A percentile compares a stretch with the other conserved stretches of the same genome.
Evolutionary conservation across 2,329 filamentous ascomycete genomes (phyloP).

Genomic region (Penicillium sp.): DNA sequence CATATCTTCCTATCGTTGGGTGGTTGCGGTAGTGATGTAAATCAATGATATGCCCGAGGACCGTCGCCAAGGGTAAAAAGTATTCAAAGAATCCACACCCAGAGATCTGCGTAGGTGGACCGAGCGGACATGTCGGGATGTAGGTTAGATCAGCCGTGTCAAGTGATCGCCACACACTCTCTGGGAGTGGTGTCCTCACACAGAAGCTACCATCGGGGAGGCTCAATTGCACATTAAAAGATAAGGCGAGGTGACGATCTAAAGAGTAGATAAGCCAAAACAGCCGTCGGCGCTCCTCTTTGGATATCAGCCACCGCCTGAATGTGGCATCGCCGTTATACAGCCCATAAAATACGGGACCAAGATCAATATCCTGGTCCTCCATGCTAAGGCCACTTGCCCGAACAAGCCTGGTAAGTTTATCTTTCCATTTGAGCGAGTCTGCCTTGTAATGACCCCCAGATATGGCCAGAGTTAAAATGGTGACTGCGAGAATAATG

Average conservation of each 20-base stretch:
- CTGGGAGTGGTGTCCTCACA: conserved; percentile 39
- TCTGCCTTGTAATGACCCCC: conserved; percentile 53
- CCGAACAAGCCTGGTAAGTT: conserved; percentile 42
- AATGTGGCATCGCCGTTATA: conserved; percentile 18
- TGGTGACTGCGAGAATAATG: conserved; percentile 49
- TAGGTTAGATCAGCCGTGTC: conserved; percentile 32
- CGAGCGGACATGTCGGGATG: conserved; percentile 38
- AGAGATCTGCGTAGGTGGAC: conserved; percentile 38
- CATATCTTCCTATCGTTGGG: conserved; percentile 43
- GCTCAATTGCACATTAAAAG: conserved; percentile 47
- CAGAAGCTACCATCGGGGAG: conserved; percentile 50
- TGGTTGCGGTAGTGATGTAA: conserved; percentile 48
- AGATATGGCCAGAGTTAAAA: conserved; percentile 50
- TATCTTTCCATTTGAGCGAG: conserved; percentile 51
- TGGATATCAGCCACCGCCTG: conserved; percentile 19
- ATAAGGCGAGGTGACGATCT: conserved; percentile 51
- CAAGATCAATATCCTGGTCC: conserved; percentile 37
- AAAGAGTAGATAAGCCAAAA: conserved; percentile 53
- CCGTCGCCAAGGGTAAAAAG: conserved; percentile 52
- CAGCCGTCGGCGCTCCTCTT: conserved; percentile 49
- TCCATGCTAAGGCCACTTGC: conserved; percentile 42
- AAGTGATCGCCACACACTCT: conserved; percentile 44
- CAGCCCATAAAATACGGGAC: conserved; percentile 44
- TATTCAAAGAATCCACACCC: conserved; percentile 53
- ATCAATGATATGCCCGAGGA: conserved; percentile 53